Conservation (phyloP, 345 rosid species). For the Nasturtium officinale region DNA sequence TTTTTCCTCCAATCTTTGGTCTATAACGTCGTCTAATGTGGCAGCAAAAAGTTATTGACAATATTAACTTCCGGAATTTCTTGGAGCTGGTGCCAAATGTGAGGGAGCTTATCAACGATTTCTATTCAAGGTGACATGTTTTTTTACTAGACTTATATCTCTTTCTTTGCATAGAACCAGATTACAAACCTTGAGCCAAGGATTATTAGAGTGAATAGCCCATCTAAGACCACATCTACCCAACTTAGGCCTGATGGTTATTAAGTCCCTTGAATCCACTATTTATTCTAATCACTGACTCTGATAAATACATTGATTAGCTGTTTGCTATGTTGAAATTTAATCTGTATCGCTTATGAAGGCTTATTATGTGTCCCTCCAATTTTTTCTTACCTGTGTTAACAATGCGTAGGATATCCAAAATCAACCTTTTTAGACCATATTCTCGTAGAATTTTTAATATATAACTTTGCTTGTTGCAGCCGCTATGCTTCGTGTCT, state of each 20-base stretch:
- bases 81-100: constrained; percentile 98
- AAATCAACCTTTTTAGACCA: not conserved
- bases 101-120: constrained; percentile 94
- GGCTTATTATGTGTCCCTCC: not conserved
- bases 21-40: constrained; percentile 42
- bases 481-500: constrained; percentile 94
- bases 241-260: not conserved
- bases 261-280: constrained; percentile 9
- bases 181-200: not conserved
- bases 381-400: not conserved
- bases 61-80: constrained; percentile 83
- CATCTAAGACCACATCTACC: not conserved
- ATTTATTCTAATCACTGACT: not conserved
- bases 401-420: not conserved
- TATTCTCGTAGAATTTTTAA: not conserved
- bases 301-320: not conserved
- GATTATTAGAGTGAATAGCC: not conserved
- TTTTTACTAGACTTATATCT: not conserved
- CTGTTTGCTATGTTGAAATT: constrained; percentile 3
- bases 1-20: not conserved
- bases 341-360: constrained; percentile 1
- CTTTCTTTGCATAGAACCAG: not conserved
- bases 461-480: constrained; percentile 37
- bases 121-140: constrained; percentile 78
- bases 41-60: constrained; percentile 95